Conservation (phyloP, 2,329 filamentous ascomycete genomes). For the Triangularia verruculosa region DNA sequence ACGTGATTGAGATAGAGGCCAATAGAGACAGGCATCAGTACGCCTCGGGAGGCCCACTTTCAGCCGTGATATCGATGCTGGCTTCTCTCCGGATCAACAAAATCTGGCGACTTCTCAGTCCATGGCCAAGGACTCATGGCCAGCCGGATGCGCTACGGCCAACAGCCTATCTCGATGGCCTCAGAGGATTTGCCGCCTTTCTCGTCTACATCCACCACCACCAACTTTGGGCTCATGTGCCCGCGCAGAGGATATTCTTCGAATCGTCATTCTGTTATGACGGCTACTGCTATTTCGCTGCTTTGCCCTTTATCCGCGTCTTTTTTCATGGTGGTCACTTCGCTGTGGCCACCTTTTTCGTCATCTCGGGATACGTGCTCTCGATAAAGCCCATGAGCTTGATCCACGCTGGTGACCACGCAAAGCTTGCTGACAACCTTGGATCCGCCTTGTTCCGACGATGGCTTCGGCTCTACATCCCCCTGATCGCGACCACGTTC, state of each 20-base stretch:
- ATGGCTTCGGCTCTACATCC: constrained; percentile 45
- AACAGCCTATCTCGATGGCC: constrained; percentile 63
- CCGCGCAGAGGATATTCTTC: constrained; percentile 37
- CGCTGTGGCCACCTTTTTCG: constrained; percentile 55
- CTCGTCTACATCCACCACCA: constrained; percentile 64
- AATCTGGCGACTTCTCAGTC: constrained; percentile 13
- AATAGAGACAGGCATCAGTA: constrained; percentile 12
- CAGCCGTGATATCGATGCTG: constrained; percentile 8
- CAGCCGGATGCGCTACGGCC: constrained; percentile 36
- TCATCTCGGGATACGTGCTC: constrained; percentile 57
- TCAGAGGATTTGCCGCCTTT: constrained; percentile 65
- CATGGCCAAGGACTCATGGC: constrained; percentile 18
- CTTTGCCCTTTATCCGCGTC: constrained; percentile 56
- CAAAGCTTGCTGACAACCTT: constrained; percentile 42
- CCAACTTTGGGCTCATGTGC: constrained; percentile 54
- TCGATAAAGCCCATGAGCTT: constrained; percentile 48
- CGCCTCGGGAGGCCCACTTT: neutral
- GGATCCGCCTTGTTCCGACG: constrained; percentile 45
- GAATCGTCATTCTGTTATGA: constrained; percentile 54
- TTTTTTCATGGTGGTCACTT: constrained; percentile 62
- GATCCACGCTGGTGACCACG: constrained; percentile 43
- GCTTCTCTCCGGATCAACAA: constrained; percentile 7
- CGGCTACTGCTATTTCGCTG: constrained; percentile 46
- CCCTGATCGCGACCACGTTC: constrained; percentile 52
- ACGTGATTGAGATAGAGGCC: constrained; percentile 16